A percentile compares a stretch with the other conserved stretches of the same genome.
Evolutionary conservation across 306 rosid species (phyloP).

Genomic region (Cajanus cajan): DNA sequence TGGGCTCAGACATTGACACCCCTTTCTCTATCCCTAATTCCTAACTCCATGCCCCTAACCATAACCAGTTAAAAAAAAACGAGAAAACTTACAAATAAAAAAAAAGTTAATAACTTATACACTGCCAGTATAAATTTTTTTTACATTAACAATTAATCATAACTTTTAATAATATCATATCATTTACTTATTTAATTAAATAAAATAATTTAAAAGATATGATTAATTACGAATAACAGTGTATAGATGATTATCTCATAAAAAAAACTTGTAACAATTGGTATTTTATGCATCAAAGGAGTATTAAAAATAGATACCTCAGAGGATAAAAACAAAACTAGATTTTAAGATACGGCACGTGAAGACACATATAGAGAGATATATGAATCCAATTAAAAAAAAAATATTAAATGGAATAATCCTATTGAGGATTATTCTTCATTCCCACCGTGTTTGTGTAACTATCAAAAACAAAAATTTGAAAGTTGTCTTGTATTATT

Average conservation of each 20-base stretch:
- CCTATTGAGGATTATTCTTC: neutral
- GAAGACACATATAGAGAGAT: neutral
- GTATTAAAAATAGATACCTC: neutral
- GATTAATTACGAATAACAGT: too few relatives aligned
- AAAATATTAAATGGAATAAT: neutral
- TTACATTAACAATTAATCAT: too few relatives aligned
- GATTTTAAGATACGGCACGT: neutral
- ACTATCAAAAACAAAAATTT: neutral
- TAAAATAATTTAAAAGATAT: too few relatives aligned
- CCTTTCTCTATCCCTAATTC: neutral
- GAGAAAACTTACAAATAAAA: too few relatives aligned
- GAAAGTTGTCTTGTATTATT: neutral
- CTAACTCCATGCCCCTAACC: too few relatives aligned
- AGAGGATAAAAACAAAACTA: neutral
- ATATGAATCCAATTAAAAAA: neutral
- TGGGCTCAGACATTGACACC: neutral
- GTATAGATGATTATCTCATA: too few relatives aligned
- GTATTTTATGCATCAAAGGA: neutral
- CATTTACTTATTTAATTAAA: too few relatives aligned
- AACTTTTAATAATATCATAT: too few relatives aligned
- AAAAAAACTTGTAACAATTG: neutral
- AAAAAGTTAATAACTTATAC: neutral
- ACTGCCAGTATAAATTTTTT: too few relatives aligned
- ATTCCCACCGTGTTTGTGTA: neutral
- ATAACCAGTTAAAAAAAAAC: too few relatives aligned